Conservation (phyloP, 1,284 basidiomycete species). For the Pseudozyma pruni region DNA sequence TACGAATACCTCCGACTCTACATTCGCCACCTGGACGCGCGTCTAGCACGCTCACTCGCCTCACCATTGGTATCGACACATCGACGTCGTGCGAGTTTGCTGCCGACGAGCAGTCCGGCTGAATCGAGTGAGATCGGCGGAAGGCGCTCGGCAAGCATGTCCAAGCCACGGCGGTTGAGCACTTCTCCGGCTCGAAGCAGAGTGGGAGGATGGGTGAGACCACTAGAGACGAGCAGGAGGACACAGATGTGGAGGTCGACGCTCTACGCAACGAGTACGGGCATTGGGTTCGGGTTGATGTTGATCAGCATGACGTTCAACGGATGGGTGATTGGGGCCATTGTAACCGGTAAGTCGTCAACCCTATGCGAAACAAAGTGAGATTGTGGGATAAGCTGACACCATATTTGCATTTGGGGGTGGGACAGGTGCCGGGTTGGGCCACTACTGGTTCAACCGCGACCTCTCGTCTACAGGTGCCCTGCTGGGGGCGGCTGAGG, state of each 20-base stretch:
- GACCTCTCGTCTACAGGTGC: background rate
- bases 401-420: background rate
- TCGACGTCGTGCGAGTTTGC: slow-evolving; percentile 15
- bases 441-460: slow-evolving; percentile 43
- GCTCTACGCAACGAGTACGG: slow-evolving; percentile 42
- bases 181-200: background rate
- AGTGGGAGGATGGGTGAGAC: slow-evolving; percentile 9
- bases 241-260: slow-evolving; percentile 21
- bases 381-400: background rate
- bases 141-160: background rate
- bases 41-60: background rate
- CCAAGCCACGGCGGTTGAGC: slow-evolving; percentile 8
- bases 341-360: slow-evolving; percentile 46
- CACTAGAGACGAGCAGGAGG: slow-evolving; percentile 4
- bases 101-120: slow-evolving; percentile 6
- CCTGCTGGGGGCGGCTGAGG: slow-evolving; percentile 1
- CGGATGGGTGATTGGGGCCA: slow-evolving; percentile 45
- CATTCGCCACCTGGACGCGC: slow-evolving; percentile 22
- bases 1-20: slow-evolving; percentile 40
- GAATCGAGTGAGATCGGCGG: background rate
- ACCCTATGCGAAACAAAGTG: background rate
- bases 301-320: slow-evolving; percentile 62
- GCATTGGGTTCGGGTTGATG: slow-evolving; percentile 54
- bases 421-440: slow-evolving; percentile 35
- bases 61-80: background rate